Evolutionary conservation across 331 rosid species (phyloP).

Genomic region (Telfairia occidentalis): DNA sequence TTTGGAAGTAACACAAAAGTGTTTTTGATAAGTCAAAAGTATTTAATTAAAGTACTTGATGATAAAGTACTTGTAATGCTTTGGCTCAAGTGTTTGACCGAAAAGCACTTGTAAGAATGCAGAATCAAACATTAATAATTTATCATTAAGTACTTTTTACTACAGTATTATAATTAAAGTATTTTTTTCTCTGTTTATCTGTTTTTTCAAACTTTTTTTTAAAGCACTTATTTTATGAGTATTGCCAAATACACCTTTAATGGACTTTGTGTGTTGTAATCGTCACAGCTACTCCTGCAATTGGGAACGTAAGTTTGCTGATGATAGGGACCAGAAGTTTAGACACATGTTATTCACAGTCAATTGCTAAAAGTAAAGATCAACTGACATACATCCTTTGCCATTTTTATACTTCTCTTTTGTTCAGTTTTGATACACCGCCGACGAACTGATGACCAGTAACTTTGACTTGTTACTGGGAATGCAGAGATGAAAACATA

Average conservation of each 20-base stretch:
- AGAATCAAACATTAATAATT: background rate
- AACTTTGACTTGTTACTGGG: background rate
- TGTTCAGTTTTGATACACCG: background rate
- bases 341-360: background rate
- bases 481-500: background rate
- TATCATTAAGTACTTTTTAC: background rate
- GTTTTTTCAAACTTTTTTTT: too few relatives aligned
- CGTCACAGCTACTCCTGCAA: slow-evolving; percentile 3
- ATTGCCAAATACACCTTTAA: too few relatives aligned
- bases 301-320: background rate
- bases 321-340: background rate
- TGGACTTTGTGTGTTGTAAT: background rate
- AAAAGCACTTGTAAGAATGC: background rate
- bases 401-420: background rate
- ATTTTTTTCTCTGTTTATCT: too few relatives aligned
- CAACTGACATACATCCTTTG: background rate
- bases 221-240: background rate
- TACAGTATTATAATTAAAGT: background rate
- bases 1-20: background rate
- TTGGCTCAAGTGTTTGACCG: too few relatives aligned
- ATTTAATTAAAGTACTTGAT: background rate
- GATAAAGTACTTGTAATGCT: background rate
- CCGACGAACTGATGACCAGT: background rate
- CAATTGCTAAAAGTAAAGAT: background rate
- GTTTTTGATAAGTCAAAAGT: background rate